Percentiles rank a stretch among this genome's conserved stretches.
Evolutionary conservation across 176 grass and related monocot species (phyloP).

Genomic region (Ensete glaucum): DNA sequence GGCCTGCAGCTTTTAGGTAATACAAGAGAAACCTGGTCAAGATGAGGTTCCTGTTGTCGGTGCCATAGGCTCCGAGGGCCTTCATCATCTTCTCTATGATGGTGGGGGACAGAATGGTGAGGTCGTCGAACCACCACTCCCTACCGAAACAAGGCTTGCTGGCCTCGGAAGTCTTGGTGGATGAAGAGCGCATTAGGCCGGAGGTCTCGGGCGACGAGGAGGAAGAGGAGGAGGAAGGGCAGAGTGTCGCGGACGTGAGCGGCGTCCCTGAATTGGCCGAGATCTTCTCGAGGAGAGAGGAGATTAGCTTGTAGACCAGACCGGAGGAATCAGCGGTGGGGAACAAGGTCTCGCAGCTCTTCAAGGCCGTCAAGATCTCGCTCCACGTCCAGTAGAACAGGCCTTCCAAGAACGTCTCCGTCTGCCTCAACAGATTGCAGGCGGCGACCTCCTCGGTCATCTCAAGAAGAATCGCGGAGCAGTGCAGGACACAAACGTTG

Average conservation of each 20-base stretch:
- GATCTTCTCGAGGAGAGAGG: slow-evolving; percentile 62
- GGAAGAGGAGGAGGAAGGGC: slow-evolving; percentile 42
- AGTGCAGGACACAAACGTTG: slow-evolving; percentile 54
- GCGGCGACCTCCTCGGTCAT: slow-evolving; percentile 70
- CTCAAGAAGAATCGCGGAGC: slow-evolving; percentile 56
- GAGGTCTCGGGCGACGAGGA: slow-evolving; percentile 58
- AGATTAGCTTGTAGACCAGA: slow-evolving; percentile 47
- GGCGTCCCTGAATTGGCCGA: slow-evolving; percentile 35
- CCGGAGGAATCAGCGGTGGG: slow-evolving; percentile 28
- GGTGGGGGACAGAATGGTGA: slow-evolving; percentile 40
- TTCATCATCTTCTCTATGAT: slow-evolving; percentile 59
- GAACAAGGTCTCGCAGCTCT: slow-evolving; percentile 48
- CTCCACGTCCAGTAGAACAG: slow-evolving; percentile 73
- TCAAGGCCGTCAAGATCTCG: slow-evolving; percentile 55
- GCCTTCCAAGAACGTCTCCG: slow-evolving; percentile 64
- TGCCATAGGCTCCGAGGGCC: slow-evolving; percentile 50
- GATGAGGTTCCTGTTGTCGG: slow-evolving; percentile 73
- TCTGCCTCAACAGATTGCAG: slow-evolving; percentile 64
- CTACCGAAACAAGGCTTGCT: slow-evolving; percentile 33
- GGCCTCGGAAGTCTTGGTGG: slow-evolving; percentile 47
- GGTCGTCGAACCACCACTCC: slow-evolving; percentile 95
- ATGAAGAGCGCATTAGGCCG: slow-evolving; percentile 40
- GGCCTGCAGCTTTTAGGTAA: slow-evolving; percentile 53
- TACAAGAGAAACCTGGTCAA: slow-evolving; percentile 78
- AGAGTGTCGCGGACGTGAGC: slow-evolving; percentile 20